These are phyloP conservation scores for Irpex sp. DNA, from an alignment of 1,284 basidiomycete species.

Conservation along the genomic window DNA sequence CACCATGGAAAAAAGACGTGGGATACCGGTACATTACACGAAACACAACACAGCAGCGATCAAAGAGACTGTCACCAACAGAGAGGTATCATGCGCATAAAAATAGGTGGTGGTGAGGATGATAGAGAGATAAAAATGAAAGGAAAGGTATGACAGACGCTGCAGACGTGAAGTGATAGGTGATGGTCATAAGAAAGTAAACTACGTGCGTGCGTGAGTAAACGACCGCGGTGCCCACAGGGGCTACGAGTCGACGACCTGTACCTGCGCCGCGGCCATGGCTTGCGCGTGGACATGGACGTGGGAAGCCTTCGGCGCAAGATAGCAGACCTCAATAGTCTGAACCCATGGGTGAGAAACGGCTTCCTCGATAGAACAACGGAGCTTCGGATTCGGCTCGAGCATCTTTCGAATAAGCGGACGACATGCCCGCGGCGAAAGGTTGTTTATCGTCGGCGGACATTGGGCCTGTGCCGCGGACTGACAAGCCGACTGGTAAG, in stretches of 20 bases:
- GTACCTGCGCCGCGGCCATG: slow-evolving; percentile 25
- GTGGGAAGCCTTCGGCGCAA: slow-evolving; percentile 56
- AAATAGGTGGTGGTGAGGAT: background rate
- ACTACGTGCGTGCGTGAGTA: slow-evolving; percentile 5
- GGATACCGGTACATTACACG: slow-evolving; percentile 13
- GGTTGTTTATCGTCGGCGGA: slow-evolving; percentile 82
- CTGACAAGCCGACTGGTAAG: slow-evolving; percentile 73
- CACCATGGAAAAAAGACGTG: slow-evolving; percentile 6
- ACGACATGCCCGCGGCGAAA: slow-evolving; percentile 85
- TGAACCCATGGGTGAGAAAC: slow-evolving; percentile 83
- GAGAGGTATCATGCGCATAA: slow-evolving; percentile 11
- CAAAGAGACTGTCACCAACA: slow-evolving; percentile 9
- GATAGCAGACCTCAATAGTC: slow-evolving; percentile 74
- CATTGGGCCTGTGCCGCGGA: slow-evolving; percentile 40
- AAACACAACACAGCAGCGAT: slow-evolving; percentile 15
- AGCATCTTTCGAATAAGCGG: slow-evolving; percentile 91
- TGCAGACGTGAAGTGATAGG: slow-evolving; percentile 7
- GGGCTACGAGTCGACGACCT: slow-evolving; percentile 17
- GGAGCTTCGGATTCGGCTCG: slow-evolving; percentile 86
- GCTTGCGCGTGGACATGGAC: slow-evolving; percentile 44
- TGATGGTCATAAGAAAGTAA: slow-evolving; percentile 3
- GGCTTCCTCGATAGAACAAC: slow-evolving; percentile 82
- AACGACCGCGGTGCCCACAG: background rate
- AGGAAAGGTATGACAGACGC: slow-evolving; percentile 10
- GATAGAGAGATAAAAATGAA: slow-evolving; percentile 1